Percentiles rank a stretch among this genome's conserved stretches.
Evolutionary conservation across 2,329 filamentous ascomycete genomes (phyloP).

Genomic region (Metarhizium anisopliae): DNA sequence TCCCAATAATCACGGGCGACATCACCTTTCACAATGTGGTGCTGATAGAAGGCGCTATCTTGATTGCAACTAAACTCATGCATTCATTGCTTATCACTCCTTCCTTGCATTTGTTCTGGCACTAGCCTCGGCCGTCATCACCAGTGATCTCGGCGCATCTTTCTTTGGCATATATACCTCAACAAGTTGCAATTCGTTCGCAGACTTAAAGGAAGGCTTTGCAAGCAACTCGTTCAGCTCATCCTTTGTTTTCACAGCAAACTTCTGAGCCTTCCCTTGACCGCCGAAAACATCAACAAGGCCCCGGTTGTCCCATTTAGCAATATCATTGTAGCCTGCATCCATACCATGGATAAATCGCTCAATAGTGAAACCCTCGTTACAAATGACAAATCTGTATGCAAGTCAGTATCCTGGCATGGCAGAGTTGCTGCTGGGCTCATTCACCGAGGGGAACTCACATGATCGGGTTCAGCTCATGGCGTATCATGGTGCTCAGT

Average conservation of each 20-base stretch:
- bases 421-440: neutral
- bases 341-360: conserved; percentile 80
- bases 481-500: conserved; percentile 72
- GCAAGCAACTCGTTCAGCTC: conserved; percentile 58
- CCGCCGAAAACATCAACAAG: conserved; percentile 62
- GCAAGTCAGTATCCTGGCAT: neutral
- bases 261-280: conserved; percentile 49
- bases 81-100: conserved; percentile 5
- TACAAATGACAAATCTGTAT: conserved; percentile 68
- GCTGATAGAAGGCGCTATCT: too few species aligned
- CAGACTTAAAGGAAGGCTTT: conserved; percentile 53
- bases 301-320: conserved; percentile 63
- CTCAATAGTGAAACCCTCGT: conserved; percentile 85
- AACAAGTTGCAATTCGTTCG: conserved; percentile 56
- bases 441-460: conserved; percentile 28
- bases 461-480: conserved; percentile 68
- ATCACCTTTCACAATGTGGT: too few species aligned
- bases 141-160: conserved; percentile 64
- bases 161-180: conserved; percentile 74
- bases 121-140: conserved; percentile 61
- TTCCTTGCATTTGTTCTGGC: conserved; percentile 55
- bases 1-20: too few species aligned
- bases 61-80: too few species aligned
- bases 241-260: conserved; percentile 58
- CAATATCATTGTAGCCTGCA: conserved; percentile 72